Base-by-base conservation (phyloP, 2,329 filamentous ascomycete genomes). In the Monosporascus sp. region DNA sequence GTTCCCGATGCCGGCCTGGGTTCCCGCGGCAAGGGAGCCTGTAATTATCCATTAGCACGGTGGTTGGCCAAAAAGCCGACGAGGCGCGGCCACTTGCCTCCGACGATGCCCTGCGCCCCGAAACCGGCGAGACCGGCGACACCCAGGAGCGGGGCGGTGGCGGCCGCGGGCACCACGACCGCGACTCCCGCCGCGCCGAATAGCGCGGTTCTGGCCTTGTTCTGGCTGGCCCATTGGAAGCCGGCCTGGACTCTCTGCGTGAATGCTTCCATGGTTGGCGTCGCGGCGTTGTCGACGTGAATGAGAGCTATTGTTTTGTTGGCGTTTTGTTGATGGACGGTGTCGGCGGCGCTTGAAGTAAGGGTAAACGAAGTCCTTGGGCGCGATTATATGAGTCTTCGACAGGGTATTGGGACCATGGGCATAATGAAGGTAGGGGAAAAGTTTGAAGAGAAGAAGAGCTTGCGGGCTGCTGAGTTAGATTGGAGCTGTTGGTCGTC, bases 1-100 rank as follows among this genome's bases (percentile, higher is more conserved):
- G 38, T 51, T 64, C 8, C 62, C 60, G 7, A 62, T 57, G 7
- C 54, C 38, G n/a, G 52, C 51, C 36, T 65, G 63, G 1, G n/a
- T 31, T 2, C 47, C 59, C 3, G 62, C 52, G 22, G 63, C 62
- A 15, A 57, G 2, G 3, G 61, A 60, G 7, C 52, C 63, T 65
- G 37, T 27, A 22, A 6, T 43, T 1, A 11, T 43, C 24, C 9
- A 0, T 18, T 43, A 18, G 11, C 9, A 20, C 2, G n/a, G 14
- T 14, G 5, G 18, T 6, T 43, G 14, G 17, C 39, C 18, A 9
- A 20, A 24, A 3, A 14, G 11, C 22, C 2, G 22, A 18, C 1
- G 20, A 18, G n/a, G 36, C 3, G 15, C n/a, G 36, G 20, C 24
- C 11, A 41, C 46, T 51, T 60, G 61, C 62, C 60, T 27, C 48